A percentile compares a stretch with the other conserved stretches of the same genome.
phyloP scores from a whole-genome alignment of 176 grass and related monocot species.

The Juncus effusus region DNA sequence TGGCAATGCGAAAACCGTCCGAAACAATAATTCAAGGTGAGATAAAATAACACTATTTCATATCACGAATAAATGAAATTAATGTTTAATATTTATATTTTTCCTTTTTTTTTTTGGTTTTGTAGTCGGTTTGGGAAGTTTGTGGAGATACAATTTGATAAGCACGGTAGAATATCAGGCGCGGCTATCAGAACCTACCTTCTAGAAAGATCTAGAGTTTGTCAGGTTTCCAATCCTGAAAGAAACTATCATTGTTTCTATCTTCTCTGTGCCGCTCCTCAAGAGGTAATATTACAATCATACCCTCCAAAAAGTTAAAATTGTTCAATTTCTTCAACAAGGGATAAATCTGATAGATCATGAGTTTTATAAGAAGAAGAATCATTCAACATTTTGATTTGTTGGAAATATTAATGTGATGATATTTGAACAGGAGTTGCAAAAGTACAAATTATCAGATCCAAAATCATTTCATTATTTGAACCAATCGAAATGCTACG shows the following conservation, averaged over 20 bases:
- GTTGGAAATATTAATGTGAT: neutral
- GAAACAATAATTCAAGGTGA: constrained; percentile 99
- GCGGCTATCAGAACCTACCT: constrained; percentile 97
- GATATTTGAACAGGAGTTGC: constrained; percentile 49
- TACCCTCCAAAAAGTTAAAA: constrained; percentile 1
- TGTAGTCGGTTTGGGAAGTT: constrained; percentile 99
- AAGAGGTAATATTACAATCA: constrained; percentile 47
- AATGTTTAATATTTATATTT: constrained; percentile 36
- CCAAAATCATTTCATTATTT: constrained; percentile 91
- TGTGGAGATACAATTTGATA: constrained; percentile 98
- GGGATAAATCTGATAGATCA: too few species aligned
- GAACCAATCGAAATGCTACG: constrained; percentile 98
- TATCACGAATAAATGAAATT: constrained; percentile 17
- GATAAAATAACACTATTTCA: constrained; percentile 1
- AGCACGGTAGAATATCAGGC: constrained; percentile 94
- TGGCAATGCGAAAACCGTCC: constrained; percentile 98
- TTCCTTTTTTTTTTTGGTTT: constrained; percentile 28
- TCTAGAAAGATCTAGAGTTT: constrained; percentile 92
- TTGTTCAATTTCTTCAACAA: constrained; percentile 17
- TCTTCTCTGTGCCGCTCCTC: constrained; percentile 89
- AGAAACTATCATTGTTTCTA: constrained; percentile 99
- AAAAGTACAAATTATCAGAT: constrained; percentile 86
- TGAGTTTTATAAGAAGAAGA: too few species aligned
- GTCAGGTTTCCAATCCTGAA: constrained; percentile 92
- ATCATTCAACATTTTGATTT: too few species aligned